Conservation (phyloP, 345 rosid genomes). For the Bruguiera parviflora region DNA sequence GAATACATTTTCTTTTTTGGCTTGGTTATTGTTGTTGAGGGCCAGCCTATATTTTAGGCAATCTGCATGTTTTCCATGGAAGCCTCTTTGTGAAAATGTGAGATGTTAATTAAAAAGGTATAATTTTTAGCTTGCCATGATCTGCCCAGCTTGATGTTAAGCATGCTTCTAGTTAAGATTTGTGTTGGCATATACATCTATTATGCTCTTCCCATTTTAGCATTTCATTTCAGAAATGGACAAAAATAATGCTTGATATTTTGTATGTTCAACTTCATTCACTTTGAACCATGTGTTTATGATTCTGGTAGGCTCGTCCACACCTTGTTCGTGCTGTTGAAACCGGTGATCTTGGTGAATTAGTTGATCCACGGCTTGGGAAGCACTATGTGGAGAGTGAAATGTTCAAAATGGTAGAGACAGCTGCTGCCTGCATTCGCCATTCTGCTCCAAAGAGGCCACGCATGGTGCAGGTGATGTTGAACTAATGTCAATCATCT, state of each 20-base stretch:
- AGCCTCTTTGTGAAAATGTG: no score
- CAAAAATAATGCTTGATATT: no score
- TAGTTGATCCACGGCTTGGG: conserved; percentile 70
- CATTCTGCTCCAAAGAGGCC: conserved; percentile 91
- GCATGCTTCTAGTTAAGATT: no score
- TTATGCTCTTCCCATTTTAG: no score
- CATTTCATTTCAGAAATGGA: no score
- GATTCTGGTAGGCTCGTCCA: conserved; percentile 73
- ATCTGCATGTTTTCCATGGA: no score
- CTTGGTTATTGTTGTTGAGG: no score
- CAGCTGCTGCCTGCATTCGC: conserved; percentile 93
- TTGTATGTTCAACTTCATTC: background rate
- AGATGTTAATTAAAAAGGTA: no score
- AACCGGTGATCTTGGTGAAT: conserved; percentile 55
- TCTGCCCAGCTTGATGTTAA: background rate
- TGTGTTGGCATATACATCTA: no score
- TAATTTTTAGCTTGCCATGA: no score
- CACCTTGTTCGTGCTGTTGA: conserved; percentile 65
- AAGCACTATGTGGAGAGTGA: conserved; percentile 70
- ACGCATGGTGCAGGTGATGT: conserved; percentile 79
- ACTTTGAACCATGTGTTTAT: background rate
- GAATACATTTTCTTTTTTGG: no score
- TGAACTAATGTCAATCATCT: background rate
- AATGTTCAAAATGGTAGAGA: conserved; percentile 75
- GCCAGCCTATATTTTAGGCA: no score